Evolutionary conservation across 2,329 filamentous ascomycete species (phyloP), one percentile per base, ranked within the genome.

Genomic region (Talaromyces sp.): DNA sequence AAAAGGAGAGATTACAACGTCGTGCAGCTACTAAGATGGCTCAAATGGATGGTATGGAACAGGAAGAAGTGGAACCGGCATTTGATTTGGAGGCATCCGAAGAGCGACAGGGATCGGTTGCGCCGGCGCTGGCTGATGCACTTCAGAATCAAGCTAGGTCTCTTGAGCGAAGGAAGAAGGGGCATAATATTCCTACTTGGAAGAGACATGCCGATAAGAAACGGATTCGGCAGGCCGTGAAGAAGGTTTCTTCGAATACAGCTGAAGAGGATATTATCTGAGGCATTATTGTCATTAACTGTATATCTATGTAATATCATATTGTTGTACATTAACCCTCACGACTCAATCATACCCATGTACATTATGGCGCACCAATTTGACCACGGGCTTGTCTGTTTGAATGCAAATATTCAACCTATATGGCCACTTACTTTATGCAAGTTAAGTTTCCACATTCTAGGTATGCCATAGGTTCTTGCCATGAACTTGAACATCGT

Each of bases 141-240:
- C 56, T 59, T 7, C 37, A 40, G 17, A 57, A 59, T 15, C 53
- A 61, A 53, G 61, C 60, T 58, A 35, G 63, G 63, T 43, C 53
- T 61, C 25, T 54, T 17, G n/a, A 61, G 6, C 56, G 56, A 25
- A 67, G 68, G 58, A 70, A 73, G 60, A 71, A 68, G 60, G 72
- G 71, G 0, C 63, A 71, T 53, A 70, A 61, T 19, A 67, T 74
- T 25, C 73, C 73, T n/a, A 69, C 65, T 39, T 75, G 73, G 73
- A 72, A 77, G 67, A 77, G 76, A 59, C 70, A 76, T 58, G 73
- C 71, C 62, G 69, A 73, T 57, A 78, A 77, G 63, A 75, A 73
- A 63, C 75, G 69, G 66, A 50, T 69, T 37, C 73, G 74, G 62
- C 74, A 77, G 57, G 71, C 72, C 25, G 71, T 69, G 60, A 74